Base-by-base conservation (phyloP, 768 basidiomycete species). In the Paxillus ammoniavirescens region DNA sequence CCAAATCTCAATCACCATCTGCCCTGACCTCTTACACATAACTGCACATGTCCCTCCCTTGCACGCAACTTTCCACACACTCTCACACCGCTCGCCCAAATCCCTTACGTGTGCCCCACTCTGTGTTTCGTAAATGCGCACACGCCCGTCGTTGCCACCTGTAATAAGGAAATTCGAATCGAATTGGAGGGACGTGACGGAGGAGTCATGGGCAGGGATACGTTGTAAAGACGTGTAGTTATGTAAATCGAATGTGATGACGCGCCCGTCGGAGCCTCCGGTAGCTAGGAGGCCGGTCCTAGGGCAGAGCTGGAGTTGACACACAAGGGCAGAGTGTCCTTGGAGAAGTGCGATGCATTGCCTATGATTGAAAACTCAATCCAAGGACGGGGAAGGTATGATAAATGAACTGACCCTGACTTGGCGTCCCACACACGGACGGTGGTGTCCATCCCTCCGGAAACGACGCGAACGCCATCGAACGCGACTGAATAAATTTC, bases 401-500 rank as follows among this genome's bases (percentile, higher is more conserved):
- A 2, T 17, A 47, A 14, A 31, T 15, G 42, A 21, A 71, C 85
- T 59, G 65, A 94, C 93, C 95, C 95, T 38, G 87, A 86, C 9
- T 78, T 74, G 0, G 91, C 88, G 58, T 89, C 84, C 96, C 96
- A 98, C 0, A 98, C 82, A 4, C 94, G 77, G 4, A 97, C 90
- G 1, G 89, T 92, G n/a, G 92, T 94, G 62, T 98, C 95, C 57
- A 96, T 72, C n/a, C 88, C 88, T 5, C 93, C 95, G 6, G 91
- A 91, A 1, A 86, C 91, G 47, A 95, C 80, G 12, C 83, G 75
- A 15, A 83, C 72, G 0, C 95, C 94, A 61, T 96, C 92, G 59
- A 93, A 95, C 9, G 92, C 91, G 38, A 97, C 89, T 0, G 87
- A 83, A 65, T 98, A 98, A 9, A 97, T 88, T 72, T 93, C 90